These are phyloP conservation scores for Talaromyces sp. DNA, from an alignment of 2,329 filamentous ascomycete genomes.

Conservation along the genomic window DNA sequence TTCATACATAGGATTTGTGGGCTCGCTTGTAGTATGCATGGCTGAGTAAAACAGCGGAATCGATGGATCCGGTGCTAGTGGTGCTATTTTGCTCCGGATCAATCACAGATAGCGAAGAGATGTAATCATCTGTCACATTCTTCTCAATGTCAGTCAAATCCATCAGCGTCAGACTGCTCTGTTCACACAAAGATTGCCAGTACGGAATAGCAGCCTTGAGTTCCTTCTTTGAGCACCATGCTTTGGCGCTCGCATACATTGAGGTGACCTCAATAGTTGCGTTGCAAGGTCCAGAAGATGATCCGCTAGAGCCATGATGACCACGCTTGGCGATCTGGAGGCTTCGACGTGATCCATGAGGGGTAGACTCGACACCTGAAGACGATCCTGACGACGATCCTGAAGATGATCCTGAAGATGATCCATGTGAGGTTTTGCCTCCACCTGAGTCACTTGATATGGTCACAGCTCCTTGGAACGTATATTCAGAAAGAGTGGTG, in stretches of 20 bases:
- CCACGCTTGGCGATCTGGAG: not conserved
- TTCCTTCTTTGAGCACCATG: not conserved
- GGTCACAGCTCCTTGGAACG: not conserved
- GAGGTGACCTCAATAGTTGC: slow-evolving; percentile 1
- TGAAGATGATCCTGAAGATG: not conserved
- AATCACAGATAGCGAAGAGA: not conserved
- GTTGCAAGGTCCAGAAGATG: slow-evolving; percentile 1
- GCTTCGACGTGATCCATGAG: not conserved
- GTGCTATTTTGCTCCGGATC: slow-evolving; percentile 1
- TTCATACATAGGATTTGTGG: not conserved
- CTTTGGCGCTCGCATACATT: slow-evolving; percentile 10
- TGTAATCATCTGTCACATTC: not conserved
- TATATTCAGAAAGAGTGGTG: slow-evolving; percentile 3
- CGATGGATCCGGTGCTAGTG: not conserved
- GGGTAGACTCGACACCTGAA: not conserved
- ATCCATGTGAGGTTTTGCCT: not conserved
- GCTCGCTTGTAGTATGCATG: slow-evolving; percentile 9
- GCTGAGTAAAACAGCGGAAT: not conserved
- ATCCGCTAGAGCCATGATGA: not conserved
- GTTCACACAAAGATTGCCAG: slow-evolving; percentile 2
- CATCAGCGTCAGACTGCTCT: slow-evolving; percentile 3
- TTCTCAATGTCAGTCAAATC: not conserved
- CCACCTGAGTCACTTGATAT: not conserved
- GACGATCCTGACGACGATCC: not conserved
- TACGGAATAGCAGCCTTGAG: slow-evolving; percentile 5